Conservation (phyloP, 179 eudicot species). For the Drosera spatulata region DNA sequence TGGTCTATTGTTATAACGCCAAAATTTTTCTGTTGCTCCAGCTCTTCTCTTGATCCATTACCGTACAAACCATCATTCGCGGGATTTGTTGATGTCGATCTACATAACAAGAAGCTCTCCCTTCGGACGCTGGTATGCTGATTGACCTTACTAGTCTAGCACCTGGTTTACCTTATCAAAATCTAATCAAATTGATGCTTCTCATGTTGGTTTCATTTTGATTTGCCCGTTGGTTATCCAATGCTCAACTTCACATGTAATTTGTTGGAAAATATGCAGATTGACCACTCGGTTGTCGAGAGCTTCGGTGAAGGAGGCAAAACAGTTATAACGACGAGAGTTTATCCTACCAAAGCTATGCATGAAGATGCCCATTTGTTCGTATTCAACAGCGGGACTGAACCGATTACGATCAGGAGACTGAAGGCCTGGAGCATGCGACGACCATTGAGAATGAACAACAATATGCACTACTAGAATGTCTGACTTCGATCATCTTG, state of each 20-base stretch:
- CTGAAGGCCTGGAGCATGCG: constrained; percentile 1
- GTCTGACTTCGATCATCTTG: background rate
- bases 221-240: background rate
- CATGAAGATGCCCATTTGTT: constrained; percentile 26
- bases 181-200: background rate
- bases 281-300: constrained; percentile 51
- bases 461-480: background rate
- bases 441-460: background rate
- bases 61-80: constrained; percentile 36
- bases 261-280: constrained; percentile 15
- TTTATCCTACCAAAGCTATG: constrained; percentile 37
- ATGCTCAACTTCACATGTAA: background rate
- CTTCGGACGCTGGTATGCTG: constrained; percentile 29
- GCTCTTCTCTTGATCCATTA: constrained; percentile 19
- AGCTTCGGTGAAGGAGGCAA: constrained; percentile 46
- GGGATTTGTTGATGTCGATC: constrained; percentile 35
- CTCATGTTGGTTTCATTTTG: background rate
- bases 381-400: constrained; percentile 42
- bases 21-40: constrained; percentile 1
- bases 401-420: constrained; percentile 15
- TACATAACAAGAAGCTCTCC: constrained; percentile 22
- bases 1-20: too few species aligned
- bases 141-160: background rate
- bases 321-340: constrained; percentile 45
- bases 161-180: too few species aligned